Evolutionary conservation across 768 basidiomycete genomes (phyloP).

Genomic region (Auriscalpium orientale): DNA sequence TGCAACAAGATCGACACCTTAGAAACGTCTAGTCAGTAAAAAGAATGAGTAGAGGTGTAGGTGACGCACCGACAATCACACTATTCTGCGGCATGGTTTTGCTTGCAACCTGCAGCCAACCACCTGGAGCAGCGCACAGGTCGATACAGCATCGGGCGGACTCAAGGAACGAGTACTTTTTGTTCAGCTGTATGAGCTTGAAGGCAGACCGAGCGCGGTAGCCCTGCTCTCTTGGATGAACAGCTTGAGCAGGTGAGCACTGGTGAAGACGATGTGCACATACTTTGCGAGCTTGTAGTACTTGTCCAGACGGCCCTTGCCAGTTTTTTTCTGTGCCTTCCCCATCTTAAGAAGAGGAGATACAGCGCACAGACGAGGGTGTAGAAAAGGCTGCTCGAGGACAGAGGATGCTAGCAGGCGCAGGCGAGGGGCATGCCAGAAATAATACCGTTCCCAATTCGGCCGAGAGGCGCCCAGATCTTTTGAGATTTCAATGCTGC

Average conservation of each 20-base stretch:
- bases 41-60: not conserved
- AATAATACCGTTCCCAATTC: too few relatives aligned
- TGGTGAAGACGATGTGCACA: not conserved
- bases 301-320: constrained; percentile 92
- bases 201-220: constrained; percentile 99
- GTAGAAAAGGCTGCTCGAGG: too few relatives aligned
- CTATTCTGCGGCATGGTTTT: constrained; percentile 95
- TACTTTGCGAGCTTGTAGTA: constrained; percentile 96
- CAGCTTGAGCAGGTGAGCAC: constrained; percentile 1
- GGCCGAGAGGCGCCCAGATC: too few relatives aligned
- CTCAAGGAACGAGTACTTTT: constrained; percentile 92
- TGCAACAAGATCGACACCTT: constrained; percentile 92
- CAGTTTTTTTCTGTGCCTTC: constrained; percentile 84
- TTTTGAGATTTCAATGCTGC: too few relatives aligned
- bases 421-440: too few relatives aligned
- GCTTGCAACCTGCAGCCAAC: constrained; percentile 97
- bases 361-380: not conserved
- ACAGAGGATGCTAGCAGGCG: too few relatives aligned
- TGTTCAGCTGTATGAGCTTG: constrained; percentile 98
- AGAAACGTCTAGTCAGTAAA: not conserved
- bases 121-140: constrained; percentile 96
- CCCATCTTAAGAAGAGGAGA: constrained; percentile 20
- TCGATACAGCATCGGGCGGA: constrained; percentile 90
- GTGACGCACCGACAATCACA: constrained; percentile 73
- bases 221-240: constrained; percentile 78